Base-by-base conservation (phyloP, 306 rosid genomes). In the Quercus aquifolioides region DNA sequence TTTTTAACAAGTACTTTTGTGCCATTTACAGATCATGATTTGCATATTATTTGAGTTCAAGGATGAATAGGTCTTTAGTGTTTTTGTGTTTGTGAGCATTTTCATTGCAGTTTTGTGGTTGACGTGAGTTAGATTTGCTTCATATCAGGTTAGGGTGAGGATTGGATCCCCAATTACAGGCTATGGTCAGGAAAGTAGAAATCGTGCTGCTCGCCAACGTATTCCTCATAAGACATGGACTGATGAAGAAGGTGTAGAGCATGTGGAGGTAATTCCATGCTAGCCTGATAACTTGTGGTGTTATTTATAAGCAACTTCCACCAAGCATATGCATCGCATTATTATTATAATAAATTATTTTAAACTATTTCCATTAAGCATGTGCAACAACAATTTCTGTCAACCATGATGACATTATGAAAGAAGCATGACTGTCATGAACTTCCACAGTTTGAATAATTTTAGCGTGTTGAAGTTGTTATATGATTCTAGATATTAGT, bases 171-270 rank as follows among this genome's bases (percentile, higher is more conserved):
- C 99, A 58, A 93, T 96, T 65, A 96, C 97, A 71, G 99, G 99
- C 56, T 96, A 96, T 78, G 99, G 99, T 76, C 98, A 93, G 83
- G 99, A 96, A 86, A 90, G 91, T 80, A 93, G 94, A 87, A 96
- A 96, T 54, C 99, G 99, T 52, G 99, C 99, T 79, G 98, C 99
- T 87, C 98, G 98, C 59, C 99, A 96, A 87, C 94, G 99, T 56
- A 91, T 96, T 75, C 92, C 96, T 59, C 82, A 88, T 69, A 91
- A 92, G 81, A 74, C 86, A 55, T 92, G 99, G 99, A 90, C 91
- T 3, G 99, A 96, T 73, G 99, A 96, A 86, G 97, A 88, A 6
- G 97, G 98, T 21, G 88, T 76, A 10, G 98, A 96, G 87, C 98
- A 90, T 65, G 93, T 96, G 33, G 96, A 96, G 99, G 99, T 95